Evolutionary conservation across 78 protist genomes (phyloP), one percentile per base, ranked within the genome.

Genomic region (Emiliania huxleyi): DNA sequence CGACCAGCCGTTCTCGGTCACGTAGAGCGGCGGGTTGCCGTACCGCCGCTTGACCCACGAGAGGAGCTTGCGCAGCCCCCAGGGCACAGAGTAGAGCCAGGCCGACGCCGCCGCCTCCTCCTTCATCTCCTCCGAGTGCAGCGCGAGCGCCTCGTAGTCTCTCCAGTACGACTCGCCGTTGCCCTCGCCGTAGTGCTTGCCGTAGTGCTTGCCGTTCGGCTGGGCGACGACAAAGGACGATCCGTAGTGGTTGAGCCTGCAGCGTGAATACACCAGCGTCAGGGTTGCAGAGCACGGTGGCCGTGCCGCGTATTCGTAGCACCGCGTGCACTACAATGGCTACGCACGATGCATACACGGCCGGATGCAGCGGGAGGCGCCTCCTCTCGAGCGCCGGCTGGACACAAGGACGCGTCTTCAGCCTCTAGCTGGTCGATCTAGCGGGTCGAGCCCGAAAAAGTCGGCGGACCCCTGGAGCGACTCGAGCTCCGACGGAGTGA

Each of bases 1-100:
- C 38, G 43, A 2, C 44, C 92, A 94, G 40, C 96, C 96, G 75
- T 95, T 95, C 89, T 95, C 96, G 38, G 96, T 95, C 55, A 95
- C n/a, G 84, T 91, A 95, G 56, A 95, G 85, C 19, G 11, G 75
- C 75, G 75, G 11, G 75, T 62, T 19, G 75, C 12, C 37, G 75
- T 21, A 21, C 75, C 75, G 3, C 29, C 75, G 33, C 33, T 2
- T 21, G 75, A 62, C 29, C 95, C 94, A 95, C 33, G 12, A 1
- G 49, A 95, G 92, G 4, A 95, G 42, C 48, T 95, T 49, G 22
- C 92, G 90, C 35, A 94, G 8, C 18, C 96, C 96, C 94, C 94
- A 91, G 21, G 96, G 96, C 29, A 93, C 93, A 3, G 46, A 88
- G 71, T 0, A 71, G 26, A 95, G 69, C 96, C 96, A 95, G 3